Evolutionary conservation across 441 rosid species (phyloP), one percentile per base, ranked within the genome.

Genomic region (Adansonia grandidieri): DNA sequence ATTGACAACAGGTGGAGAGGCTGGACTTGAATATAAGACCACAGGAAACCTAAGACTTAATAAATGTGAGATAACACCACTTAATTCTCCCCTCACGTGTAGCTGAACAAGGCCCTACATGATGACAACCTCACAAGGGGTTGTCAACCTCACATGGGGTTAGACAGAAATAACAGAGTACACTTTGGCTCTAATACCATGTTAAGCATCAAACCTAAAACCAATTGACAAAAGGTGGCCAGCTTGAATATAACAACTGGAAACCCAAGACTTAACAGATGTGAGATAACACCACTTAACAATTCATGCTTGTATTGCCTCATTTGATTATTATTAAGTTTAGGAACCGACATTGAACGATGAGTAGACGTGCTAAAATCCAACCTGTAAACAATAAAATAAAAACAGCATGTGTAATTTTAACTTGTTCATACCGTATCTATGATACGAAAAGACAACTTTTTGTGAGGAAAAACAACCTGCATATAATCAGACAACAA

Each of bases 391-490:
- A 62, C 19, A 71, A 56, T 19, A 22, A 71, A 71, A 15, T 15
- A 32, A 71, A 44, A 74, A 22, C 19, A 45, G 15, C 57, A 44
- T 3, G 66, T 6, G 72, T 53, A 51, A 71, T 70, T 76, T 78
- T 51, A 70, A 79, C 44, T 72, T 74, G 75, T 48, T 77, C 89
- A 83, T 91, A 96, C 99, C 84, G 97, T 92, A 92, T 96, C 99
- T 73, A 96, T 88, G 84, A 96, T 89, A 78, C 98, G 97, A 85
- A 96, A 96, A 77, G 95, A 96, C 70, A 96, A 90, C 91, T 94
- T 94, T 87, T 90, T 96, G 86, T 96, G 92, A 84, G 99, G 99
- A 76, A 96, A 96, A 84, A 94, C 82, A 44, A 96, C 99, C 98
- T 96, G 81, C 78, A 87, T 56, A 76, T 63, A 53, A 80, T 72